These are phyloP conservation scores for Flaveria ramosissima DNA, from an alignment of 129 eudicot genomes.

Conservation along the genomic window DNA sequence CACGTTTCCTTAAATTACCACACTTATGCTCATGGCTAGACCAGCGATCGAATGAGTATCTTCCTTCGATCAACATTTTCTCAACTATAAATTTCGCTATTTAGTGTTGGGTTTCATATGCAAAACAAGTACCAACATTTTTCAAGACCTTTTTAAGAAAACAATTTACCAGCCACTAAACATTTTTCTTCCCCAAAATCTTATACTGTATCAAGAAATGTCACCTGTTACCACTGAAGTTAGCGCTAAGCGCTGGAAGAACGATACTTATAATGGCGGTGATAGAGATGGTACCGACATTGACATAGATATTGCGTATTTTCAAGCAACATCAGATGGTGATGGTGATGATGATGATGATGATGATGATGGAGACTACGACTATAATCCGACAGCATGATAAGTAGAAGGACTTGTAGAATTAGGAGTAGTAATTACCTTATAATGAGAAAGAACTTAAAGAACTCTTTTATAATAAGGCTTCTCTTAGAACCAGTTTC, in stretches of 20 bases:
- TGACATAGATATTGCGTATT: slow-evolving; percentile 18
- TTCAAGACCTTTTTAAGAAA: neutral
- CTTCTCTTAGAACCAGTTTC: neutral
- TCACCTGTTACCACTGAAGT: slow-evolving; percentile 10
- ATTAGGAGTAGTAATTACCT: neutral
- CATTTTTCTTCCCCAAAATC: neutral
- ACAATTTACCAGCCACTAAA: neutral
- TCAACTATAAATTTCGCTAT: slow-evolving; percentile 1
- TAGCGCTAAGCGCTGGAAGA: slow-evolving; percentile 21
- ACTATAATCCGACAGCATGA: slow-evolving; percentile 40
- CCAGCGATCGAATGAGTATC: neutral
- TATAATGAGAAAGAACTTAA: neutral
- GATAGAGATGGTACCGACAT: neutral
- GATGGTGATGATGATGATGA: too few species aligned
- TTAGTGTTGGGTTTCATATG: neutral
- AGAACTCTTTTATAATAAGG: neutral
- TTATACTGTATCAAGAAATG: neutral
- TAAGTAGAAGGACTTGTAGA: neutral
- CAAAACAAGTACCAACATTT: neutral
- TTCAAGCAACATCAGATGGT: slow-evolving; percentile 27
- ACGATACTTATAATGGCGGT: slow-evolving; percentile 24
- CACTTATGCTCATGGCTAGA: neutral
- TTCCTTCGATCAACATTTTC: neutral
- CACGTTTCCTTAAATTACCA: neutral
- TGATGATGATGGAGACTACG: slow-evolving; percentile 35